phyloP scores from a whole-genome alignment of 2,329 filamentous ascomycete genomes.

The Curvularia spicifera region DNA sequence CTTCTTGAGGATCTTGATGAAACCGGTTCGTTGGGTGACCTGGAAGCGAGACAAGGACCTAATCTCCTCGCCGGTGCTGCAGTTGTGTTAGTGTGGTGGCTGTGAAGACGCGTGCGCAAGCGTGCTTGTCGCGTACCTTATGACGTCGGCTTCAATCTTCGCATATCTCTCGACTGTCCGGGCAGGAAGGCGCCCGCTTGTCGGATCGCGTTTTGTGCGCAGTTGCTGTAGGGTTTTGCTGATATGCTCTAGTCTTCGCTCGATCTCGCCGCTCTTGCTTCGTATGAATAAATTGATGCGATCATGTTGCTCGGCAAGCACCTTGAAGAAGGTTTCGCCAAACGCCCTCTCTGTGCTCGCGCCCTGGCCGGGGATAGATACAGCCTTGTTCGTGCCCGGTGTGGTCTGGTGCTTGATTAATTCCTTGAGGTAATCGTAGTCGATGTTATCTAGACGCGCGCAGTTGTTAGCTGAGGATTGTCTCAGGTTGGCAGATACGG shows the following conservation, averaged over 20 bases:
- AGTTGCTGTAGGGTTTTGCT: constrained; percentile 49
- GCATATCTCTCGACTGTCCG: constrained; percentile 58
- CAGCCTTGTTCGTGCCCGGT: constrained; percentile 70
- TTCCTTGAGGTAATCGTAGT: constrained; percentile 86
- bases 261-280: constrained; percentile 81
- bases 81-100: constrained; percentile 18
- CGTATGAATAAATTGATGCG: constrained; percentile 78
- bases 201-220: constrained; percentile 26
- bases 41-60: constrained; percentile 74
- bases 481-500: constrained; percentile 1
- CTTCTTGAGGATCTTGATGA: constrained; percentile 85
- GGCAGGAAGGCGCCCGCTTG: constrained; percentile 47
- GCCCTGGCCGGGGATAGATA: constrained; percentile 74
- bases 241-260: constrained; percentile 64
- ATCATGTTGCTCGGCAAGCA: constrained; percentile 76
- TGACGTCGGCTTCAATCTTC: constrained; percentile 58
- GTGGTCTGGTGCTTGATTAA: constrained; percentile 83
- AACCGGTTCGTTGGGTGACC: constrained; percentile 74
- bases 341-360: constrained; percentile 65
- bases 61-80: constrained; percentile 72
- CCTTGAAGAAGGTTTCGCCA: constrained; percentile 72
- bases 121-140: constrained; percentile 44
- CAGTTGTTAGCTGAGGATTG: constrained; percentile 21
- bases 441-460: constrained; percentile 72
- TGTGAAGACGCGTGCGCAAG: neutral